These are phyloP conservation scores for Kwoniella botswanensis DNA, from an alignment of 768 basidiomycete species.

Conservation along the genomic window DNA sequence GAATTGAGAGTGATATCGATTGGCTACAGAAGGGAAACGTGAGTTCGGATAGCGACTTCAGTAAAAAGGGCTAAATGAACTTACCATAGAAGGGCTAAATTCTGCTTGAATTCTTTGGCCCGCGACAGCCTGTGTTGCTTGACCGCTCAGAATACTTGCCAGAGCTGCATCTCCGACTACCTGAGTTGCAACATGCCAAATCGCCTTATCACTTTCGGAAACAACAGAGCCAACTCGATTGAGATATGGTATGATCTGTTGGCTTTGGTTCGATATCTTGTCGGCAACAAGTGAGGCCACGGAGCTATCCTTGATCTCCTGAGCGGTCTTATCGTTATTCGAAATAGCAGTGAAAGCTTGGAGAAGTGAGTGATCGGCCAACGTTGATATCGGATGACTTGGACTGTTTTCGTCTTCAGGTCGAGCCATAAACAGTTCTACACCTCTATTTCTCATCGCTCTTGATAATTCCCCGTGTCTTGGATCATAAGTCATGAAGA, in stretches of 20 bases:
- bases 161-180: neutral
- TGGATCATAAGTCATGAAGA: constrained; percentile 93
- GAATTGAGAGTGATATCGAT: constrained; percentile 35
- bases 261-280: constrained; percentile 19
- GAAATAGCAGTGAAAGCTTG: constrained; percentile 1
- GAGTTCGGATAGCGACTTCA: neutral
- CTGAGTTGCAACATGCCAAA: constrained; percentile 7
- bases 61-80: neutral
- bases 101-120: neutral
- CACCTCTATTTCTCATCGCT: constrained; percentile 96
- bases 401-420: neutral
- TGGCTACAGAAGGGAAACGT: neutral
- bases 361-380: constrained; percentile 29
- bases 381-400: neutral
- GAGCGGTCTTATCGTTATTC: neutral
- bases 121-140: neutral
- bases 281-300: constrained; percentile 21
- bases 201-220: neutral
- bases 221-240: constrained; percentile 1
- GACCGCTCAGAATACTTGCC: neutral
- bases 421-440: constrained; percentile 72
- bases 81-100: neutral
- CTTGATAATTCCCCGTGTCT: constrained; percentile 90
- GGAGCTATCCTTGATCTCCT: neutral
- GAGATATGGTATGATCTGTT: constrained; percentile 10